Evolutionary conservation across 2,329 filamentous ascomycete species (phyloP).

Genomic region (Chaetomium olivaceum): DNA sequence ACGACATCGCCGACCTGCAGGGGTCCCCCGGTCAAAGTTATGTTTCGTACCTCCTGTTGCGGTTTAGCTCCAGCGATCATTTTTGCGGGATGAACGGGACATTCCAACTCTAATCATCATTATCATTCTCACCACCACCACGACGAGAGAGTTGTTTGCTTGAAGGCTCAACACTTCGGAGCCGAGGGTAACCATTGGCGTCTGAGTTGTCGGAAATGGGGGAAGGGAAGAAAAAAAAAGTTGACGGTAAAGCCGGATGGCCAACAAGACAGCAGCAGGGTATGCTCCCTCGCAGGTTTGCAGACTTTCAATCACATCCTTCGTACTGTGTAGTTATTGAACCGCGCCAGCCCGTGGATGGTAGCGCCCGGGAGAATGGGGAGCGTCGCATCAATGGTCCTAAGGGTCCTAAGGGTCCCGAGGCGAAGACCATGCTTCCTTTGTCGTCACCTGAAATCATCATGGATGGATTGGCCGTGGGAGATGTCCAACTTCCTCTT

Average conservation of each 20-base stretch:
- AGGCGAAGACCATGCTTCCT: neutral
- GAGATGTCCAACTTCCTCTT: neutral
- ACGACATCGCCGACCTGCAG: conserved; percentile 26
- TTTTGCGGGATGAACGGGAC: conserved; percentile 3
- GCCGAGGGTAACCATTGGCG: neutral
- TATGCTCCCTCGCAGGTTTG: neutral
- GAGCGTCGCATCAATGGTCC: neutral
- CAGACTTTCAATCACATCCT: neutral
- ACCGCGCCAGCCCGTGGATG: neutral
- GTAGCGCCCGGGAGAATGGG: conserved; percentile 9
- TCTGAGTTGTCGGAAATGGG: neutral
- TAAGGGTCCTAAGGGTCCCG: no score
- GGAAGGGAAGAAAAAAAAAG: neutral
- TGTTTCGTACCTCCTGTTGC: conserved; percentile 11
- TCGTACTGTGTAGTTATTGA: neutral
- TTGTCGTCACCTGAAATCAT: neutral
- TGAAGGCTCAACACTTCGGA: neutral
- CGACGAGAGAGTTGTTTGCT: neutral
- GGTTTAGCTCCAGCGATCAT: conserved; percentile 17
- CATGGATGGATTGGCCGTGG: neutral
- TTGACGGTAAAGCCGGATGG: neutral
- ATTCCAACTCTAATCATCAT: neutral
- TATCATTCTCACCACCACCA: neutral
- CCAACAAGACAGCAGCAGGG: neutral
- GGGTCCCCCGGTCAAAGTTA: conserved; percentile 8